Conservation (phyloP, 495 filamentous ascomycete genomes). For the Penicillium cinerascens region DNA sequence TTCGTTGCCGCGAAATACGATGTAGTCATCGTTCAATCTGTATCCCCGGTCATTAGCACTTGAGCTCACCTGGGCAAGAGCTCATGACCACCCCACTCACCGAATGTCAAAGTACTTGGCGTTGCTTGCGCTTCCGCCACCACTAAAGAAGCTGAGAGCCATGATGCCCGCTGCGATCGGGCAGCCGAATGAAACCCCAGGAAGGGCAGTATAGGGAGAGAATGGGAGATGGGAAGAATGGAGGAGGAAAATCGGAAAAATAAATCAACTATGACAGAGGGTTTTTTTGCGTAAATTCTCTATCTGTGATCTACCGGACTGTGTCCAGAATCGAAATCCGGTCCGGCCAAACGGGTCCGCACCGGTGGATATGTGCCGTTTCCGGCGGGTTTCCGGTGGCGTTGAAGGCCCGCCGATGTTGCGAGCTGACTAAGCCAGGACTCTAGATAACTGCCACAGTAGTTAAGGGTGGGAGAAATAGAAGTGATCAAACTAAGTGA, state of each 20-base stretch:
- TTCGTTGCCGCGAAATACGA: conserved; percentile 72
- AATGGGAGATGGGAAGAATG: neutral
- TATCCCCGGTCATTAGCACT: conserved; percentile 1
- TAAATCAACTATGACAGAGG: conserved; percentile 8
- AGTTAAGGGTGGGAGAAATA: too few relatives aligned
- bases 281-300: conserved; percentile 16
- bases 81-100: conserved; percentile 29
- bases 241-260: neutral
- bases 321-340: conserved; percentile 26
- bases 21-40: conserved; percentile 75
- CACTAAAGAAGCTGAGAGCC: conserved; percentile 52
- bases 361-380: conserved; percentile 26
- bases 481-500: too few relatives aligned
- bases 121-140: conserved; percentile 43
- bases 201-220: neutral
- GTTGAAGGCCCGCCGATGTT: conserved; percentile 10
- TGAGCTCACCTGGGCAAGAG: neutral
- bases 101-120: conserved; percentile 57
- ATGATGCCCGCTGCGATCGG: conserved; percentile 30
- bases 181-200: conserved; percentile 14
- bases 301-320: conserved; percentile 26
- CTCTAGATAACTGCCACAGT: too few relatives aligned
- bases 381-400: conserved; percentile 17
- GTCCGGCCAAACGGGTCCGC: conserved; percentile 29
- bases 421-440: conserved; percentile 14